phyloP scores from a whole-genome alignment of 139 green algal genomes.

The Desmodesmus armatus region DNA sequence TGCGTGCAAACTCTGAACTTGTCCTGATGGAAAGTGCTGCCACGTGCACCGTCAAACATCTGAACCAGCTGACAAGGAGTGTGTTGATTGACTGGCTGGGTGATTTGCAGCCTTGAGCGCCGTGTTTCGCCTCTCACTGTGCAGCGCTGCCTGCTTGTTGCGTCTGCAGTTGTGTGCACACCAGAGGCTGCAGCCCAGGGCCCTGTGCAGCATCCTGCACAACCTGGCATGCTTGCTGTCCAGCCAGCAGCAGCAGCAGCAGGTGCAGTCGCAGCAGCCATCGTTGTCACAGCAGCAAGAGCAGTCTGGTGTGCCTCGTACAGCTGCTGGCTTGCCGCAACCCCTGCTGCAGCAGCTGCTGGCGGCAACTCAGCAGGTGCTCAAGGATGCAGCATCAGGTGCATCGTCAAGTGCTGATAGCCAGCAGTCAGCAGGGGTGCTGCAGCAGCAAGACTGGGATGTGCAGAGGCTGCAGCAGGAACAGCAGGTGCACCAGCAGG shows the following conservation, averaged over 20 bases:
- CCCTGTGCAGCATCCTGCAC: slow-evolving; percentile 18
- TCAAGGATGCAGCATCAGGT: too few relatives aligned
- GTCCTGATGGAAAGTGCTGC: too few relatives aligned
- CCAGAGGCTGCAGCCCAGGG: background rate
- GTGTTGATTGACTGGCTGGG: too few relatives aligned
- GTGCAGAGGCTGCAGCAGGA: slow-evolving; percentile 20
- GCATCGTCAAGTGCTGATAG: too few relatives aligned
- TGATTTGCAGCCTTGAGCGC: too few relatives aligned
- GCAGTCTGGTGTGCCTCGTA: too few relatives aligned
- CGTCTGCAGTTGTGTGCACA: background rate
- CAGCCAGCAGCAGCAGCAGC: background rate
- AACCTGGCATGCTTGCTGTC: background rate
- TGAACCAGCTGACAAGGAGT: too few relatives aligned
- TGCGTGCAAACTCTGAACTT: too few relatives aligned
- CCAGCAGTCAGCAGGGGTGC: too few relatives aligned
- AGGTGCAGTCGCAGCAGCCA: background rate
- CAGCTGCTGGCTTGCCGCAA: background rate
- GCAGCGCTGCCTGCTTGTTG: background rate
- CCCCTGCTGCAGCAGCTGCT: slow-evolving; percentile 12
- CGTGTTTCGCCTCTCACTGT: too few relatives aligned
- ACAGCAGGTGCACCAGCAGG: background rate
- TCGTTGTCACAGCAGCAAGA: background rate
- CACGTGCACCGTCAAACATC: too few relatives aligned
- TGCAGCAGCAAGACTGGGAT: too few relatives aligned
- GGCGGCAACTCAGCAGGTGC: background rate